Percentiles rank a stretch among this genome's conserved stretches.
phyloP scores from a whole-genome alignment of 331 rosid genomes.

The Stylosanthes scabra region DNA sequence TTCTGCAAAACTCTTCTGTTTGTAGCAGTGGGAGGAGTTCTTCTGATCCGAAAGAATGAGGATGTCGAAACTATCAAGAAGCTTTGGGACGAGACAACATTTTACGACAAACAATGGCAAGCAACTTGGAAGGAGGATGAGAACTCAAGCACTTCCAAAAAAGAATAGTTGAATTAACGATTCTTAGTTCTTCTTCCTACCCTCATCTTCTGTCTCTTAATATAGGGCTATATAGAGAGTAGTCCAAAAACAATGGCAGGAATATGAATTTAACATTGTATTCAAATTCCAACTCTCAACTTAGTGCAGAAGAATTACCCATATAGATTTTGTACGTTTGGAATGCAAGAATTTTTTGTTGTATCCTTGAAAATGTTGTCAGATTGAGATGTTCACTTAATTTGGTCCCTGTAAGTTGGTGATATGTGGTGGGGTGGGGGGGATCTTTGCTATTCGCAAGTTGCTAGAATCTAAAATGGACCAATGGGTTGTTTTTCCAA shows the following conservation, averaged over 20 bases:
- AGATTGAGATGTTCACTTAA: constrained; percentile 14
- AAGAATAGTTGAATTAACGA: constrained; percentile 50
- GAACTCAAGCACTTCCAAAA: constrained; percentile 53
- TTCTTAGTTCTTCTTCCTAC: constrained; percentile 28
- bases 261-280: constrained; percentile 39
- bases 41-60: constrained; percentile 88
- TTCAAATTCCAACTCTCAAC: constrained; percentile 23
- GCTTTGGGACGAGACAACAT: constrained; percentile 85
- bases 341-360: constrained; percentile 19
- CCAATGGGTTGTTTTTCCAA: too few species aligned
- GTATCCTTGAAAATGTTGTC: constrained; percentile 9
- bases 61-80: constrained; percentile 80
- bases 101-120: constrained; percentile 99
- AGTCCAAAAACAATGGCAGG: constrained; percentile 35
- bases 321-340: constrained; percentile 15
- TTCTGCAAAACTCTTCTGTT: constrained; percentile 91
- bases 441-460: too few species aligned
- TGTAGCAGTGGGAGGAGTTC: constrained; percentile 84
- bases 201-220: constrained; percentile 4
- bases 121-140: constrained; percentile 98
- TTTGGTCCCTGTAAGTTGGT: too few species aligned
- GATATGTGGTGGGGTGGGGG: too few species aligned
- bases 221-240: constrained; percentile 32
- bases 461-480: too few species aligned
- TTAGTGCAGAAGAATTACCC: constrained; percentile 33